Percentiles rank a stretch among this genome's conserved stretches.
These are phyloP conservation scores for Achaetomium macrosporum DNA, from an alignment of 2,329 filamentous ascomycete species.

Conservation along the genomic window DNA sequence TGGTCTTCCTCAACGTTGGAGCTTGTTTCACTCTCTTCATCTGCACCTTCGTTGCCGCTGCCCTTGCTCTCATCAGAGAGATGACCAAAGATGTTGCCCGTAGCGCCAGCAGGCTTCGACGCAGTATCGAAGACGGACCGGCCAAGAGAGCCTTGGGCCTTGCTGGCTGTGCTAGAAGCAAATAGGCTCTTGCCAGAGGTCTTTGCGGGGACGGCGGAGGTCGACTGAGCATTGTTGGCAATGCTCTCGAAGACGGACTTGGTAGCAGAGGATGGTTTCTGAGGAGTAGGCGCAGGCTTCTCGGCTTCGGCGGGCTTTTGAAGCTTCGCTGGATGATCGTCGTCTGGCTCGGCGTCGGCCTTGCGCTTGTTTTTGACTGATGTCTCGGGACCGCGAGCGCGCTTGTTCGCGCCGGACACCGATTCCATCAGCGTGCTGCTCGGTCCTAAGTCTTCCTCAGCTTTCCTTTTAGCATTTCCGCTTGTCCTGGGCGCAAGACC, in stretches of 20 bases:
- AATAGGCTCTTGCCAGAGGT: conserved; percentile 26
- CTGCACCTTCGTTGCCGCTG: conserved; percentile 43
- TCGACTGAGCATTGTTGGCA: conserved; percentile 42
- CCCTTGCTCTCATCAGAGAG: conserved; percentile 53
- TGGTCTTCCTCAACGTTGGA: conserved; percentile 29
- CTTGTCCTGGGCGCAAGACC: conserved; percentile 32
- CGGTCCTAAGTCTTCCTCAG: conserved; percentile 43
- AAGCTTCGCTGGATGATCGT: conserved; percentile 46
- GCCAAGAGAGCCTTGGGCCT: conserved; percentile 35
- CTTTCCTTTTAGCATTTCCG: conserved; percentile 46
- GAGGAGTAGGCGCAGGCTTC: background rate
- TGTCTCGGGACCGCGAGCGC: conserved; percentile 37
- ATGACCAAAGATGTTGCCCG: conserved; percentile 54
- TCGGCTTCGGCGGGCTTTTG: conserved; percentile 36
- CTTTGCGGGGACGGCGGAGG: conserved; percentile 29
- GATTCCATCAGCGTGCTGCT: conserved; percentile 33
- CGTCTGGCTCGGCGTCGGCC: conserved; percentile 39
- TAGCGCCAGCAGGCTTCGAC: conserved; percentile 30
- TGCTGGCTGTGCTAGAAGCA: conserved; percentile 26
- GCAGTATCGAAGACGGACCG: conserved; percentile 34
- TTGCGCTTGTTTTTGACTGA: conserved; percentile 50
- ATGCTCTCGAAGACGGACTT: conserved; percentile 54
- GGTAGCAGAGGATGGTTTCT: conserved; percentile 41
- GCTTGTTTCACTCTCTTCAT: conserved; percentile 31
- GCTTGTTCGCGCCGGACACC: conserved; percentile 42